A percentile compares a stretch with the other conserved stretches of the same genome.
phyloP scores from a whole-genome alignment of 441 rosid genomes.

The Eruca vesicaria region DNA sequence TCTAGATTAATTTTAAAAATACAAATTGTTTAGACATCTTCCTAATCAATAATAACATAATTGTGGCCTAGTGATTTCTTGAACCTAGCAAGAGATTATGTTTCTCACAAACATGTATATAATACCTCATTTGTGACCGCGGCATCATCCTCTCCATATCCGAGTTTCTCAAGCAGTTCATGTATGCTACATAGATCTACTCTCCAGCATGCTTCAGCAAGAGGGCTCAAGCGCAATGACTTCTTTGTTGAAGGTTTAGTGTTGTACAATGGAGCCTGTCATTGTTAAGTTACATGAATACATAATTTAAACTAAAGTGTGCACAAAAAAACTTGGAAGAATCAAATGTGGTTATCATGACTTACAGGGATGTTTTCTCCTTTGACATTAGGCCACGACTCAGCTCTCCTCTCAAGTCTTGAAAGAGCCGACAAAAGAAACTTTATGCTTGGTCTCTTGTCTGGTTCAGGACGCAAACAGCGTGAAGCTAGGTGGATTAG shows the following conservation, averaged over 20 bases:
- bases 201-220: constrained; percentile 86
- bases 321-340: neutral
- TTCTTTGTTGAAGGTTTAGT: constrained; percentile 2
- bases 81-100: neutral
- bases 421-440: constrained; percentile 66
- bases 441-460: constrained; percentile 65
- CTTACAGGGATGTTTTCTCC: constrained; percentile 31
- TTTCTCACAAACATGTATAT: constrained; percentile 21
- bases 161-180: constrained; percentile 76
- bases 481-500: constrained; percentile 64
- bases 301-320: neutral
- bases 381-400: constrained; percentile 49
- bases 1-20: neutral
- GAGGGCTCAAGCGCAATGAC: constrained; percentile 53
- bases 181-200: constrained; percentile 82
- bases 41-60: no score
- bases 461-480: constrained; percentile 68
- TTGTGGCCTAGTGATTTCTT: no score
- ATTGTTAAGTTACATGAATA: neutral
- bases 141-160: constrained; percentile 91
- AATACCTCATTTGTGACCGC: constrained; percentile 76
- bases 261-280: neutral
- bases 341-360: neutral
- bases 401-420: constrained; percentile 83
- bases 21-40: neutral